Percentiles rank a stretch among this genome's conserved stretches.
Evolutionary conservation across 306 rosid genomes (phyloP).

Genomic region (Inga leiocalycina): DNA sequence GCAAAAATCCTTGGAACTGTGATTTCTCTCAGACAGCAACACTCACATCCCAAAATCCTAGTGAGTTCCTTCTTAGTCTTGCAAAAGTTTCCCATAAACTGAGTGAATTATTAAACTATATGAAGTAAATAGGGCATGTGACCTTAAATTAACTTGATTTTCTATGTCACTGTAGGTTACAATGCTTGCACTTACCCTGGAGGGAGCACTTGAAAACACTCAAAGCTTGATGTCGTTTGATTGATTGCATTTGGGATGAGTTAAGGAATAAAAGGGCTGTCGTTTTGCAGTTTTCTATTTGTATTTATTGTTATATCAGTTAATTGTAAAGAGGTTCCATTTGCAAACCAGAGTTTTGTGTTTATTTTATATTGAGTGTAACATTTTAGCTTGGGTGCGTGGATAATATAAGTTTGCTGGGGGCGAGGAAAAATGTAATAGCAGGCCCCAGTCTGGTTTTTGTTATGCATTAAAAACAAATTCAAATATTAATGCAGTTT

Average conservation of each 20-base stretch:
- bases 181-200: constrained; percentile 61
- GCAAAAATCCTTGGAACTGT: constrained; percentile 63
- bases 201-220: constrained; percentile 43
- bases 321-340: constrained; percentile 15
- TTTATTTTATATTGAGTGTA: background rate
- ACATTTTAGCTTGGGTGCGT: background rate
- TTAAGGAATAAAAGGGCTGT: constrained; percentile 18
- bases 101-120: too few relatives aligned
- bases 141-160: background rate
- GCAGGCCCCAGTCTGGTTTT: background rate
- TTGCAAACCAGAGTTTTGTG: background rate
- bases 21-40: constrained; percentile 75
- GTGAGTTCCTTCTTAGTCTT: constrained; percentile 44
- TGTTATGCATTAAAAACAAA: background rate
- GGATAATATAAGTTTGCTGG: background rate
- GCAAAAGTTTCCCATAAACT: background rate
- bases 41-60: constrained; percentile 71
- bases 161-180: constrained; percentile 56
- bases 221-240: background rate
- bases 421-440: background rate
- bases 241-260: background rate
- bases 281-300: background rate
- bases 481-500: too few relatives aligned
- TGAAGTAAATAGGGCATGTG: background rate
- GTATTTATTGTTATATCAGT: too few relatives aligned